phyloP scores from a whole-genome alignment of 345 rosid species.

The Eucalyptus regnans region DNA sequence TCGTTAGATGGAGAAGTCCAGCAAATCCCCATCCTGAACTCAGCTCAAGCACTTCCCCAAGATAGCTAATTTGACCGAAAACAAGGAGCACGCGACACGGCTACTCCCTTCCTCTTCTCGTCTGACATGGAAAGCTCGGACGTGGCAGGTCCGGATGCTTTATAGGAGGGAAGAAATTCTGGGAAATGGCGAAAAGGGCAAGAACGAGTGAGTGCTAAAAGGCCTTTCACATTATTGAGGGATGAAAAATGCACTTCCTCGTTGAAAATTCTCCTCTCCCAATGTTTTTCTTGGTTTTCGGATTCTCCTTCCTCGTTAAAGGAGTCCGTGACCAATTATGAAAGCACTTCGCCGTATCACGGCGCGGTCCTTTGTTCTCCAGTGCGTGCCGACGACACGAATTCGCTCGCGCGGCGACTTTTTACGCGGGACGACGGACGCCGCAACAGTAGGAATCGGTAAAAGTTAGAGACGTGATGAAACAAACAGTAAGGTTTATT shows the following conservation, averaged over 20 bases:
- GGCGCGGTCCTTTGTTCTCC: neutral
- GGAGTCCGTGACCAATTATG: neutral
- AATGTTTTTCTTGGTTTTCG: neutral
- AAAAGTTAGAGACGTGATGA: neutral
- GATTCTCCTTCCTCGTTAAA: neutral
- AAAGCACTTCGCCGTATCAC: neutral
- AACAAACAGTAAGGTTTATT: neutral
- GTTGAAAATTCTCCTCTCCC: neutral
- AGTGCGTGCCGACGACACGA: neutral
- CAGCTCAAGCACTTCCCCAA: neutral
- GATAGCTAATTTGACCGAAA: neutral
- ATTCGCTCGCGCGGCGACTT: neutral
- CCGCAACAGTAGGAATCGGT: neutral
- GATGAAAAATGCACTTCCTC: neutral
- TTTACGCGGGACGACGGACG: neutral
- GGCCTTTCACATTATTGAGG: neutral
- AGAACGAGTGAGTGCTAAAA: neutral
- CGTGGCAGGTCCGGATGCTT: neutral
- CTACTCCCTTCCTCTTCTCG: neutral
- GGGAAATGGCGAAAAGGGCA: neutral
- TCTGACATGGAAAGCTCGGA: neutral
- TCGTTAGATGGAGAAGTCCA: neutral
- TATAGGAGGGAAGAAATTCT: neutral
- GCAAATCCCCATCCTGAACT: neutral
- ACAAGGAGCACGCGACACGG: neutral